These are phyloP conservation scores for Suhomyces bribrorum DNA, from an alignment of 1,139 yeast genomes.

Conservation along the genomic window DNA sequence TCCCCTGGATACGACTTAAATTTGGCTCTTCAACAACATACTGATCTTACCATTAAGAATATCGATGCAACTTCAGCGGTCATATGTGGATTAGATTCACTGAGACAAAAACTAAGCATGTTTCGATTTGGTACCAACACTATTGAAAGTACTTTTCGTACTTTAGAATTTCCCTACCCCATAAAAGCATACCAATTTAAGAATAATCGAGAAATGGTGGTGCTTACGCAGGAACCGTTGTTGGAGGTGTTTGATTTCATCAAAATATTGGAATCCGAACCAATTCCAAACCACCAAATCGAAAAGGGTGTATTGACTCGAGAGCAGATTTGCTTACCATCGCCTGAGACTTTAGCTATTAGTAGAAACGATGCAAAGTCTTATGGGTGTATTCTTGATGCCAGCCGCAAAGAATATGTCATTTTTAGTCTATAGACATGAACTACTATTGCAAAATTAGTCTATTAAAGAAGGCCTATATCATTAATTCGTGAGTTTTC, in stretches of 20 bases:
- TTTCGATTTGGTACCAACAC: slow-evolving; percentile 3
- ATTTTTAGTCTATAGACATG: slow-evolving; percentile 29
- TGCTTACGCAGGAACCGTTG: slow-evolving; percentile 12
- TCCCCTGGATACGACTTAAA: background rate
- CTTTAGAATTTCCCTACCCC: slow-evolving; percentile 2
- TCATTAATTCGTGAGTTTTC: background rate
- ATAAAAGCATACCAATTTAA: slow-evolving; percentile 18
- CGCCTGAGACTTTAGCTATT: slow-evolving; percentile 30
- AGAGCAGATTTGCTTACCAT: slow-evolving; percentile 12
- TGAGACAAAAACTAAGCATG: background rate
- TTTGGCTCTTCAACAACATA: background rate
- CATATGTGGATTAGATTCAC: slow-evolving; percentile 10
- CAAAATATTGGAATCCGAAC: slow-evolving; percentile 5
- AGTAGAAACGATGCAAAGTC: slow-evolving; percentile 22
- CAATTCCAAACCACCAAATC: slow-evolving; percentile 2
- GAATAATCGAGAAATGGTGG: slow-evolving; percentile 14
- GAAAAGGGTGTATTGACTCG: slow-evolving; percentile 7
- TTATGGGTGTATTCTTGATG: slow-evolving; percentile 45
- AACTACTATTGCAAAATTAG: no score
- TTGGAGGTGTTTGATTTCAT: slow-evolving; percentile 15
- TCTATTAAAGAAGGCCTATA: no score
- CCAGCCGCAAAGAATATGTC: slow-evolving; percentile 37
- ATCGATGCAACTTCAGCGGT: slow-evolving; percentile 3
- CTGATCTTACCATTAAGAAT: slow-evolving; percentile 6
- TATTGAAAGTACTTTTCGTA: background rate